Conservation (phyloP, 345 rosid species). For the Boechera retrofracta region DNA sequence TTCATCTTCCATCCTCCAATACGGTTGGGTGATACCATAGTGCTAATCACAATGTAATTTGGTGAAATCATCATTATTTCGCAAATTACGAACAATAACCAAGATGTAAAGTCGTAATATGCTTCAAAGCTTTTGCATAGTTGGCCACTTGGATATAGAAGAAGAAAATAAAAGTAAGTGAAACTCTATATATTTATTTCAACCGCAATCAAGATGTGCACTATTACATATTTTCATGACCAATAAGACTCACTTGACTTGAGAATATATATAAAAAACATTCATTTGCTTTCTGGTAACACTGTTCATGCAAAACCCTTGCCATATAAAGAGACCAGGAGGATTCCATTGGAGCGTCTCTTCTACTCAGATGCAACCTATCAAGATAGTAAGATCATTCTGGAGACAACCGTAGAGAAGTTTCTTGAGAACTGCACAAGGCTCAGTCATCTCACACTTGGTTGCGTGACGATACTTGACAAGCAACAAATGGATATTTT, state of each 20-base stretch:
- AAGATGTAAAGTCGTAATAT: not conserved
- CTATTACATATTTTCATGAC: constrained; percentile 18
- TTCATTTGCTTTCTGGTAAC: constrained; percentile 7
- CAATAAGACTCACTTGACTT: not conserved
- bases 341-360: no score
- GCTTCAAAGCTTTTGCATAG: not conserved
- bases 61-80: not conserved
- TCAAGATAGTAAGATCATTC: no score
- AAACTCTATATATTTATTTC: not conserved
- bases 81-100: not conserved
- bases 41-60: not conserved
- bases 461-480: no score
- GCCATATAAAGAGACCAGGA: not conserved
- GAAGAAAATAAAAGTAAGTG: not conserved
- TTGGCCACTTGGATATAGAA: not conserved
- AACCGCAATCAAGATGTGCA: constrained; percentile 1
- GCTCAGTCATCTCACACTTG: no score
- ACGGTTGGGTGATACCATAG: not conserved
- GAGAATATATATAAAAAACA: not conserved
- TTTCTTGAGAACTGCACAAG: no score
- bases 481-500: no score
- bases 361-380: no score
- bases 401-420: no score
- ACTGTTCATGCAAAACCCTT: not conserved
- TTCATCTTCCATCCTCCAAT: not conserved